A percentile compares a stretch with the other conserved stretches of the same genome.
phyloP scores from a whole-genome alignment of 371 early-diverging fungal species.

The Catenaria anguillulae region DNA sequence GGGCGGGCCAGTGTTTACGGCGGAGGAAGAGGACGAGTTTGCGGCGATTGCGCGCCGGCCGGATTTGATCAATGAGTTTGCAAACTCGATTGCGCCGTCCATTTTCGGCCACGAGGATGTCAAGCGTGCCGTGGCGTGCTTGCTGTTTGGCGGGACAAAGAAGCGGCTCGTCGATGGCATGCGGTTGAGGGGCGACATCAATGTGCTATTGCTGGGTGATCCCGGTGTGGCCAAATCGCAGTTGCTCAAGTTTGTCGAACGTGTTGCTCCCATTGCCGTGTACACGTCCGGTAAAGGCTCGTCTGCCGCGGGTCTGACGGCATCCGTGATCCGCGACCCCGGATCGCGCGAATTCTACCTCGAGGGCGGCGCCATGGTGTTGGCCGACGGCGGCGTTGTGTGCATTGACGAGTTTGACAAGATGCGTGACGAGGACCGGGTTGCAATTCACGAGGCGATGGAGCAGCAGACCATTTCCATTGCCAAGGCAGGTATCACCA shows the following conservation, averaged over 20 bases:
- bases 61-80: conserved; percentile 60
- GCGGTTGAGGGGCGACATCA: conserved; percentile 96
- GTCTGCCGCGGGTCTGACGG: conserved; percentile 98
- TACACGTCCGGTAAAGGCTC: conserved; percentile 99
- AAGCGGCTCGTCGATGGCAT: conserved; percentile 89
- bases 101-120: conserved; percentile 97
- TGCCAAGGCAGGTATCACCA: conserved; percentile 97
- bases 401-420: conserved; percentile 99
- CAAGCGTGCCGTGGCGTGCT: conserved; percentile 85
- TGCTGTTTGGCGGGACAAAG: conserved; percentile 92
- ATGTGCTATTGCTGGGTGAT: conserved; percentile 97
- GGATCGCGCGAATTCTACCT: conserved; percentile 96
- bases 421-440: conserved; percentile 92
- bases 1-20: conserved; percentile 45
- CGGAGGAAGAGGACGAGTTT: conserved; percentile 74
- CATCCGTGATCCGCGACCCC: conserved; percentile 92
- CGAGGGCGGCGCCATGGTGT: conserved; percentile 98
- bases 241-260: conserved; percentile 94
- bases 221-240: conserved; percentile 99
- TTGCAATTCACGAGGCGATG: conserved; percentile 81
- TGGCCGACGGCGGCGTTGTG: conserved; percentile 97
- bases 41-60: conserved; percentile 67
- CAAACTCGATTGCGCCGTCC: conserved; percentile 94
- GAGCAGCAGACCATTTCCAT: conserved; percentile 98
- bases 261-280: conserved; percentile 90